Conservation (phyloP, 257 asterid genomes). For the Verbascum thapsus region DNA sequence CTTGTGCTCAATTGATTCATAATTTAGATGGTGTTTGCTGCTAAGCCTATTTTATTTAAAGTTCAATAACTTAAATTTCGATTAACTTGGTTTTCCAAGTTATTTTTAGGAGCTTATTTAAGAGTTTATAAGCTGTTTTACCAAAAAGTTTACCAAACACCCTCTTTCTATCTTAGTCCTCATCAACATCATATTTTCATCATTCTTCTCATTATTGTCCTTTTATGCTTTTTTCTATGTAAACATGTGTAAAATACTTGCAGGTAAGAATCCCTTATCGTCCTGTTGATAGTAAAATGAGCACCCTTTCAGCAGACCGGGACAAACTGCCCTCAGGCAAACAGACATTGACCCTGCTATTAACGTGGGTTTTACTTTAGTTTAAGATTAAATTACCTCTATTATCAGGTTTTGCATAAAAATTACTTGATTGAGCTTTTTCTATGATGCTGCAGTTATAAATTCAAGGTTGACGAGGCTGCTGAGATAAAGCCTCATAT, state of each 20-base stretch:
- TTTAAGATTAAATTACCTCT: constrained; percentile 17
- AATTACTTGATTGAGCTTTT: constrained; percentile 29
- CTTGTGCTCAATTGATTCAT: constrained; percentile 9
- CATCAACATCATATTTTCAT: not conserved
- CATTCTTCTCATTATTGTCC: constrained; percentile 20
- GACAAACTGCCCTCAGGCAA: constrained; percentile 94
- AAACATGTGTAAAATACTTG: constrained; percentile 35
- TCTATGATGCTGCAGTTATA: constrained; percentile 69
- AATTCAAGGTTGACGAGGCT: constrained; percentile 82
- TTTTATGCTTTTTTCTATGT: constrained; percentile 10
- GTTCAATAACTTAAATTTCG: too few relatives aligned
- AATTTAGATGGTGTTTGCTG: too few relatives aligned
- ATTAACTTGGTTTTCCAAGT: too few relatives aligned
- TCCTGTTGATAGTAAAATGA: constrained; percentile 79
- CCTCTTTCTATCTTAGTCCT: not conserved
- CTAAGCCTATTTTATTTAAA: too few relatives aligned
- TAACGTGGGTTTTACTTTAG: constrained; percentile 63
- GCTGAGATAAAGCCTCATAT: constrained; percentile 86
- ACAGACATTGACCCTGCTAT: constrained; percentile 71
- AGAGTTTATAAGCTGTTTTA: too few relatives aligned
- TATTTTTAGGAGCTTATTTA: too few relatives aligned
- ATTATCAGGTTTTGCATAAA: constrained; percentile 18
- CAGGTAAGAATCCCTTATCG: constrained; percentile 90
- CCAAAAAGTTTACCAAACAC: too few relatives aligned
- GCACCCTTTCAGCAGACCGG: constrained; percentile 77